Evolutionary conservation across 148 eudicot species (phyloP).

Genomic region (Heliamphora exappendiculata): DNA sequence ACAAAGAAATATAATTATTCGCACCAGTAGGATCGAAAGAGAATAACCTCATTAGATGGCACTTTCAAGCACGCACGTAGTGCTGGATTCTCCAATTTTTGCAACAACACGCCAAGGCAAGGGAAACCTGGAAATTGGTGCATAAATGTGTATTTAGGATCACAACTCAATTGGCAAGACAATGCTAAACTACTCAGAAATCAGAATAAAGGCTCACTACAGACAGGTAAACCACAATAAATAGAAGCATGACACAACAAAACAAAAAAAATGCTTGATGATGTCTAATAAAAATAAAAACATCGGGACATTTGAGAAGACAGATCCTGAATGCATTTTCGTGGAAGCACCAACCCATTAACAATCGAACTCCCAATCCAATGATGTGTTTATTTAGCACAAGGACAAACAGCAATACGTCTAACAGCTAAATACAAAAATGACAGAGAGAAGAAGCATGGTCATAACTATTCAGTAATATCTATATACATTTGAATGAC

Average conservation of each 20-base stretch:
- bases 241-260: background rate
- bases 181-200: background rate
- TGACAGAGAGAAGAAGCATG: background rate
- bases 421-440: background rate
- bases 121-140: slow-evolving; percentile 68
- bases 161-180: background rate
- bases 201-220: background rate
- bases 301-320: background rate
- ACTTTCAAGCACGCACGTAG: slow-evolving; percentile 84
- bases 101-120: slow-evolving; percentile 87
- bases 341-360: background rate
- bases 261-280: background rate
- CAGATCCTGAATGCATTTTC: background rate
- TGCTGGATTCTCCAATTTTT: slow-evolving; percentile 95
- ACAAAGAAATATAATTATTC: background rate
- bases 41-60: slow-evolving; percentile 70
- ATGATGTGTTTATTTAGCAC: background rate
- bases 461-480: background rate
- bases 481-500: background rate
- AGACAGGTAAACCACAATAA: slow-evolving; percentile 1
- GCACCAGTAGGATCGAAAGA: slow-evolving; percentile 15
- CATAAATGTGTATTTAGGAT: background rate
- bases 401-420: background rate
- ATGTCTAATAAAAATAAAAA: background rate
- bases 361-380: background rate